phyloP scores from a whole-genome alignment of 73 alveolate genomes.

The Halteria grandinella region DNA sequence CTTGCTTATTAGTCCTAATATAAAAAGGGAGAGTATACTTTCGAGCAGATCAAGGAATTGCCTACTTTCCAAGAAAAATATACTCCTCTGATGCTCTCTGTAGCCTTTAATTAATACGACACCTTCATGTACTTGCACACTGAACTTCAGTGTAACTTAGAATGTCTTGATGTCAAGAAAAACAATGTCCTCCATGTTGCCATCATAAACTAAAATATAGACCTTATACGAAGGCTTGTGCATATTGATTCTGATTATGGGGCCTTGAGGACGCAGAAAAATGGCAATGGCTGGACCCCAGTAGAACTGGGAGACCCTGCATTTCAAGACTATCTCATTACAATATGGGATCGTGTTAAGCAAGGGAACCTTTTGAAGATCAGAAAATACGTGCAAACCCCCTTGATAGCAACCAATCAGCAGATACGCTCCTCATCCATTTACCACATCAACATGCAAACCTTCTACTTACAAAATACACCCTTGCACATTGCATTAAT shows the following conservation, averaged over 20 bases:
- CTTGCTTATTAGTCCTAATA: background rate
- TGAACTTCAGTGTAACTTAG: constrained; percentile 11
- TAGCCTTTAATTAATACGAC: background rate
- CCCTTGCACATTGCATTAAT: constrained; percentile 29
- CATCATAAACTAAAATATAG: background rate
- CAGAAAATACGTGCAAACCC: background rate
- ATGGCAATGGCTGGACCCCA: background rate
- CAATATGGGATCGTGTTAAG: constrained; percentile 46
- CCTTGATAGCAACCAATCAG: too few species aligned
- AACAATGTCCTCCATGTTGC: constrained; percentile 29
- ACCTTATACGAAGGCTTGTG: background rate
- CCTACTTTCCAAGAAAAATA: constrained; percentile 6
- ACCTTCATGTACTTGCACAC: constrained; percentile 26
- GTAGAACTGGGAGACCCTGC: background rate
- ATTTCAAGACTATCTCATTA: background rate
- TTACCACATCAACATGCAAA: constrained; percentile 10
- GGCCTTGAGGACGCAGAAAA: background rate
- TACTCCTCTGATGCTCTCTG: constrained; percentile 24
- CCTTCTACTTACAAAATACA: constrained; percentile 5
- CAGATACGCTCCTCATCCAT: background rate
- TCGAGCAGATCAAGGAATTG: constrained; percentile 25
- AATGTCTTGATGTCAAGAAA: background rate
- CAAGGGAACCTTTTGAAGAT: constrained; percentile 20
- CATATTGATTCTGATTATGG: constrained; percentile 20
- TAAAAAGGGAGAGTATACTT: constrained; percentile 26